Evolutionary conservation across 768 basidiomycete genomes (phyloP), one percentile per base, ranked within the genome.

Genomic region (Phanerodontia chrysosporium): DNA sequence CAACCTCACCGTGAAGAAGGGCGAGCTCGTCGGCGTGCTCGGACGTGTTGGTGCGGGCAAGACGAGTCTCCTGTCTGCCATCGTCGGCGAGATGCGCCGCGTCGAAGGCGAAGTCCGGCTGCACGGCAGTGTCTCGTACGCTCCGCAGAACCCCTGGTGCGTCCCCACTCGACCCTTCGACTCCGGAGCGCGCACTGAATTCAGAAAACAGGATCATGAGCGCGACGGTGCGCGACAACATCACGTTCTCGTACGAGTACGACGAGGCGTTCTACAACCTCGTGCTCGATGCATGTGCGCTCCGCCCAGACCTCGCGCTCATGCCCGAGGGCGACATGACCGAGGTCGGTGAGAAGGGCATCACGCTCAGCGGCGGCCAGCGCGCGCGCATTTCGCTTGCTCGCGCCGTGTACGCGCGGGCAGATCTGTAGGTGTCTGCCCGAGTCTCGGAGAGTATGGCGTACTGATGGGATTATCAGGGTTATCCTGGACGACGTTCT

Each of bases 31-130:
- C 0, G 92, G 88, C 2, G 74, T 98, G 7, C 79, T 96, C 18
- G 96, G 96, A 16, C 86, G 91, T 22, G 95, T 98, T 24, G 95
- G 95, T 9, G 83, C 86, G 39, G 95, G 96, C 56, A 98, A 98
- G 82, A 57, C 87, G 8, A 90, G 86, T 68, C 70, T 93, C 25
- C 66, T 92, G 44, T 86, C 87, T 1, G 89, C 92, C 0, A 85
- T 95, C 57, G 85, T 94, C 44, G 94, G 94, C 1, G 92, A 95
- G 59, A 95, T 96, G 92, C 80, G 75, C 16, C 82, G 87, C 53
- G 74, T 73, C 2, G 87, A 91, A 32, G 96, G 96, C 1, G 78
- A 83, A 21, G 83, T 96, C 1, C 74, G 76, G 0, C 64, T 97
- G 1, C 79, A 76, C 29, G 92, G 93, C 0, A 84, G 75, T 13